Evolutionary conservation across 768 basidiomycete species (phyloP).

Genomic region (Mycena floridula): DNA sequence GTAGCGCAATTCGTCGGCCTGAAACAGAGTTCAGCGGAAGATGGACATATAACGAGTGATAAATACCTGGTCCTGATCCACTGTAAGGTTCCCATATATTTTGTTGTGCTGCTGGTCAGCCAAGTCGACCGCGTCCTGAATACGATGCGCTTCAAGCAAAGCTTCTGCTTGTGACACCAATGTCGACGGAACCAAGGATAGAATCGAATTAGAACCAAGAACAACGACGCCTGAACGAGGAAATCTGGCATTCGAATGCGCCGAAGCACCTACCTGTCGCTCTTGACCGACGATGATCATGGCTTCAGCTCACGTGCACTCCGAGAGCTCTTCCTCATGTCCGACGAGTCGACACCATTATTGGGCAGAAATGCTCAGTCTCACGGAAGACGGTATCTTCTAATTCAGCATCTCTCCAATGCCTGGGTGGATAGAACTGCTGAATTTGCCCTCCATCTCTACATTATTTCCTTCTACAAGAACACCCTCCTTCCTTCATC

Average conservation of each 20-base stretch:
- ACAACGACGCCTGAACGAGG: slow-evolving; percentile 67
- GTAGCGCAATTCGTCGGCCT: slow-evolving; percentile 70
- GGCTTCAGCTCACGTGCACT: too few relatives aligned
- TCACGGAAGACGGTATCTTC: too few relatives aligned
- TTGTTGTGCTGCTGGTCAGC: slow-evolving; percentile 57
- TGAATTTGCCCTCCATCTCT: too few relatives aligned
- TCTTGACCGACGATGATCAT: neutral
- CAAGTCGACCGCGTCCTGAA: slow-evolving; percentile 59
- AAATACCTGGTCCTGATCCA: slow-evolving; percentile 51
- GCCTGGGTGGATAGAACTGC: too few relatives aligned
- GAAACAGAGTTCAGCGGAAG: neutral
- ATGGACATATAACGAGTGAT: slow-evolving; percentile 5
- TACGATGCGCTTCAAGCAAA: slow-evolving; percentile 54
- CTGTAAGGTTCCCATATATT: slow-evolving; percentile 42
- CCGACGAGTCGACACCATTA: too few relatives aligned
- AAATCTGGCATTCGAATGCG: slow-evolving; percentile 31
- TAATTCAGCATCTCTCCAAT: too few relatives aligned
- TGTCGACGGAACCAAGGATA: slow-evolving; percentile 66
- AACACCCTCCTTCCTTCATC: slow-evolving; percentile 43
- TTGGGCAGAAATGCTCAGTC: too few relatives aligned
- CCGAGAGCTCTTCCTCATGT: too few relatives aligned
- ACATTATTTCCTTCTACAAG: too few relatives aligned
- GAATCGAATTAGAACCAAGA: slow-evolving; percentile 51
- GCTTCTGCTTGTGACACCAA: slow-evolving; percentile 69
- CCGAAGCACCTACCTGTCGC: neutral